Conservation (phyloP, 2,329 filamentous ascomycete species). For the Anisogramma anomala region DNA sequence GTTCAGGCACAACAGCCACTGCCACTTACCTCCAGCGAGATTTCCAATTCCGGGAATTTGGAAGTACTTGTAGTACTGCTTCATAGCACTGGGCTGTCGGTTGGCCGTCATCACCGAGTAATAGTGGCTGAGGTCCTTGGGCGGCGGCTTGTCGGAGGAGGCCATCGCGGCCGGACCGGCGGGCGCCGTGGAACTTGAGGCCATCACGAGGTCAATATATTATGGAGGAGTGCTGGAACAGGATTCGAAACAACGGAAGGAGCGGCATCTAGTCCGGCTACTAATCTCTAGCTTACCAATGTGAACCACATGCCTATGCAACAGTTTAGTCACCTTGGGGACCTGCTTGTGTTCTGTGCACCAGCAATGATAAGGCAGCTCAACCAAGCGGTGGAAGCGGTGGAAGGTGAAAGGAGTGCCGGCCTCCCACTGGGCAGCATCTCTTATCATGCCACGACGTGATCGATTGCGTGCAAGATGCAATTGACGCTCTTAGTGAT, state of each 20-base stretch:
- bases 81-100: constrained; percentile 55
- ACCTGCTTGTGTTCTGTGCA: neutral
- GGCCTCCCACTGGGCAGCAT: no score
- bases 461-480: no score
- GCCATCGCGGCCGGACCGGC: constrained; percentile 14
- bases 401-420: no score
- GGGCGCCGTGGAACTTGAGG: constrained; percentile 5
- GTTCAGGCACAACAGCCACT: constrained; percentile 1
- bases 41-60: constrained; percentile 50
- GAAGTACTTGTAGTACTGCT: constrained; percentile 80
- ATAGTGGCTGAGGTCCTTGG: constrained; percentile 69
- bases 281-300: constrained; percentile 10
- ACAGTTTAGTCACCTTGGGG: neutral
- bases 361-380: constrained; percentile 13
- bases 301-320: neutral
- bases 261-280: neutral
- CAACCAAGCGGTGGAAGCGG: neutral
- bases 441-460: no score
- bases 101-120: constrained; percentile 58
- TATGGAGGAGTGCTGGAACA: neutral
- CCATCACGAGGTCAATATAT: constrained; percentile 3
- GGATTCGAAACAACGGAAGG: neutral
- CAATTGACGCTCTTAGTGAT: no score
- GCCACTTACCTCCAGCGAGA: constrained; percentile 45
- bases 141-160: constrained; percentile 28